Evolutionary conservation across 805 yeast species (phyloP).

Genomic region (Cyberlindnera americana): DNA sequence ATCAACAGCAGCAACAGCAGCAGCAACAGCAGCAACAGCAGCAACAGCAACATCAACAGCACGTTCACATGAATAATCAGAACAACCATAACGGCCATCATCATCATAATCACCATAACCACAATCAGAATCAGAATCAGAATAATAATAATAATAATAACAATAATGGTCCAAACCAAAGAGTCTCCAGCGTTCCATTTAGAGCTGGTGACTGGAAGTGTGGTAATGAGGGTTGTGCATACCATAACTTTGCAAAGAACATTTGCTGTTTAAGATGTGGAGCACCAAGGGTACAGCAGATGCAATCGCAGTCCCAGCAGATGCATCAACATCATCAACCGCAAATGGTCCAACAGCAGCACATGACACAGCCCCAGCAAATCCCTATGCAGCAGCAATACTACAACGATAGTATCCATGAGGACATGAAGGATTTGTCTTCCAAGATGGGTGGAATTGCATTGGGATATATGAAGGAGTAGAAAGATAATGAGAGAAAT

Average conservation of each 20-base stretch:
- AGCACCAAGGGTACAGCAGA: slow-evolving; percentile 47
- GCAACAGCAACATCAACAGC: slow-evolving; percentile 6
- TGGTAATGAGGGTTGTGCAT: slow-evolving; percentile 68
- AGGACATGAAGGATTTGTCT: slow-evolving; percentile 19
- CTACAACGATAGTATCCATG: slow-evolving; percentile 6
- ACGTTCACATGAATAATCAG: slow-evolving; percentile 2
- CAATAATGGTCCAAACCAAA: slow-evolving; percentile 12
- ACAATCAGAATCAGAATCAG: slow-evolving; percentile 21
- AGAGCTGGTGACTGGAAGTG: slow-evolving; percentile 98
- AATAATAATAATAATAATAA: slow-evolving; percentile 20
- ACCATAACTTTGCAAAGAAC: slow-evolving; percentile 92
- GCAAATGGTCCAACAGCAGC: slow-evolving; percentile 1
- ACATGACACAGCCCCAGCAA: slow-evolving; percentile 5
- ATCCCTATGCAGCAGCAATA: slow-evolving; percentile 8
- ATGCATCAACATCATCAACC: slow-evolving; percentile 6
- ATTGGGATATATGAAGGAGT: slow-evolving; percentile 15
- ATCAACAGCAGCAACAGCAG: slow-evolving; percentile 7
- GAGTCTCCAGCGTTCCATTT: slow-evolving; percentile 71
- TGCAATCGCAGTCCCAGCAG: not conserved
- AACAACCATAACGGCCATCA: slow-evolving; percentile 4
- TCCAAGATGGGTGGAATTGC: slow-evolving; percentile 21
- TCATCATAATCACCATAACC: slow-evolving; percentile 7
- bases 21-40: slow-evolving; percentile 2
- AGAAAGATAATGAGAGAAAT: too few species aligned
- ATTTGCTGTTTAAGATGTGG: slow-evolving; percentile 86